These are phyloP conservation scores for Penicillium sp. DNA, from an alignment of 2,329 filamentous ascomycete species.

Conservation along the genomic window DNA sequence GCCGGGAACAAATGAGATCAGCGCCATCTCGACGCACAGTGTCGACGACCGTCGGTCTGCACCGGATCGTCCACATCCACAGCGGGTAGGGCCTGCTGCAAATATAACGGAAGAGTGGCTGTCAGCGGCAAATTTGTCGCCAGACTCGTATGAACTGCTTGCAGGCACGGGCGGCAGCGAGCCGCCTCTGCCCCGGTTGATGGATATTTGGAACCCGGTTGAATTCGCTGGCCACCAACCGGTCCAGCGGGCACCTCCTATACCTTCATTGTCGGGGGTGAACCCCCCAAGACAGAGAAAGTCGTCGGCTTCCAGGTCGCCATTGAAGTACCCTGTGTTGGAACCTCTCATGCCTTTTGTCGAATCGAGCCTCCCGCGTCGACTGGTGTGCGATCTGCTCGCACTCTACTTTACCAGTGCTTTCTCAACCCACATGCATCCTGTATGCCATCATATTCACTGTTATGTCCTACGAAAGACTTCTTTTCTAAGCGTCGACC, in stretches of 20 bases:
- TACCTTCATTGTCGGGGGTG: constrained; percentile 51
- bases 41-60: constrained; percentile 31
- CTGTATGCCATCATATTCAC: constrained; percentile 84
- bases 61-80: constrained; percentile 18
- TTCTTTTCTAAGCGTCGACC: constrained; percentile 78
- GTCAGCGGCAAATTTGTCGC: constrained; percentile 32
- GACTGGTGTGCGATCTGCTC: constrained; percentile 80
- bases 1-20: constrained; percentile 29
- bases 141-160: constrained; percentile 32
- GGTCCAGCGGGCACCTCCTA: constrained; percentile 17
- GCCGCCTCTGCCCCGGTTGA: constrained; percentile 28
- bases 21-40: constrained; percentile 28
- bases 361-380: constrained; percentile 71
- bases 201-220: constrained; percentile 34
- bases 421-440: constrained; percentile 82
- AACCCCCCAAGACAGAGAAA: constrained; percentile 56
- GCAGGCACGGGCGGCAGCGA: constrained; percentile 27
- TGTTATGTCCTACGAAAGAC: constrained; percentile 85
- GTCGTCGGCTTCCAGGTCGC: constrained; percentile 38
- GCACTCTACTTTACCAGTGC: constrained; percentile 91
- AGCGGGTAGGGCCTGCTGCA: constrained; percentile 16
- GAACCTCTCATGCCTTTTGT: constrained; percentile 80
- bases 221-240: constrained; percentile 35
- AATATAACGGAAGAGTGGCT: constrained; percentile 37
- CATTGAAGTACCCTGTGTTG: constrained; percentile 76